Base-by-base conservation (phyloP, 306 rosid genomes). In the cucumber (Cucumis sativus) region DNA sequence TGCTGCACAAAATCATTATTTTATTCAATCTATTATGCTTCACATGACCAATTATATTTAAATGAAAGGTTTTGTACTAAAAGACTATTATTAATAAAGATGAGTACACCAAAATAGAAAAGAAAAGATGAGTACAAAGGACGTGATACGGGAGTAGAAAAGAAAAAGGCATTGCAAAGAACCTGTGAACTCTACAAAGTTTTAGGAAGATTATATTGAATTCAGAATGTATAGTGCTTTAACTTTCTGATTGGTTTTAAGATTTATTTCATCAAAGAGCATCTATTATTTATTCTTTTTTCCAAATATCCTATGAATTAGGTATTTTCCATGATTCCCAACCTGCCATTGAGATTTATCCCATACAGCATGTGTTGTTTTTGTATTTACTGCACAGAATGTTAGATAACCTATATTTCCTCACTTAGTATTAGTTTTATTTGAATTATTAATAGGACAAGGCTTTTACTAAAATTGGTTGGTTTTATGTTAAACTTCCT, bases 401-500 rank as follows among this genome's bases (percentile, higher is more conserved):
- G n/a, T 43, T 68, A n/a, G 47, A 67, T 39, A 13, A 15, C 74
- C 52, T 68, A 10, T 49, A 39, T 66, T 39, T 66, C 51, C 30
- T 66, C 40, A 16, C 28, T 75, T 58, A 71, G 52, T 82, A 12
- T 37, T 30, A 21, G 40, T 14, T 25, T 37, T 80, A 8, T 65
- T 65, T 15, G 16, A 61, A 35, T 18, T 25, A 39, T 39, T 30
- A 23, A 28, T 28, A 28, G 30, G 3, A 15, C 18, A 4, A 28
- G 51, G 25, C 23, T 41, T 75, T 75, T 56, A 33, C 13, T 30
- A 9, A 52, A 21, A 18, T 25, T 57, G 13, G 77, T 67, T 80
- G 25, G 61, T 84, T 74, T 79, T 78, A 82, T 51, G 11, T 21
- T 5, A 17, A 35, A 74, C 70, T 77, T 79, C 65, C 61, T 78